A percentile compares a stretch with the other conserved stretches of the same genome.
Conservation (phyloP, 495 filamentous ascomycete genomes). For the Penicilliopsis zonata region DNA sequence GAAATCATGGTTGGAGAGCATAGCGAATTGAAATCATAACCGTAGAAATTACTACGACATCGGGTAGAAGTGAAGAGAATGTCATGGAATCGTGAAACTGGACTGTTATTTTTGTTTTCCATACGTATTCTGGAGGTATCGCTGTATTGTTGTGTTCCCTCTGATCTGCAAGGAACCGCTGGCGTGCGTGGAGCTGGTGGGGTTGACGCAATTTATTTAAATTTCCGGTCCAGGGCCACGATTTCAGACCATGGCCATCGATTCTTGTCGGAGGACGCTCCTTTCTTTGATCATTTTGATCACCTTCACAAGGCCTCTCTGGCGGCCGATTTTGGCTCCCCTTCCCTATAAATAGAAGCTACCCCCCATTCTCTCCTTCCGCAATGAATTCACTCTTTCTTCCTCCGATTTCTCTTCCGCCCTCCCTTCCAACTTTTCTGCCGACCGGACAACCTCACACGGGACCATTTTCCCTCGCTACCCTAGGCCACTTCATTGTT, state of each 20-base stretch:
- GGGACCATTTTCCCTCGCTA: constrained; percentile 1
- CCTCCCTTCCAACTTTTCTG: constrained; percentile 1
- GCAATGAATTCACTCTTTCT: background rate
- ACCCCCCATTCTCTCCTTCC: constrained; percentile 1
- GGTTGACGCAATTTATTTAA: constrained; percentile 1
- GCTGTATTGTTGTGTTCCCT: background rate
- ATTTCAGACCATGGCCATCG: constrained; percentile 1
- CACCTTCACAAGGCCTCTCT: background rate
- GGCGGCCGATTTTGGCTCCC: constrained; percentile 1
- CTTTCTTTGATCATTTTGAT: background rate
- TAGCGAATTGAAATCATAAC: constrained; percentile 1
- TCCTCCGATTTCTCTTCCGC: background rate
- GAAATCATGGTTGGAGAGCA: constrained; percentile 1
- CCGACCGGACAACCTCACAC: constrained; percentile 1
- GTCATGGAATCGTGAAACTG: background rate
- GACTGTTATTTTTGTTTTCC: constrained; percentile 1
- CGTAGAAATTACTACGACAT: background rate
- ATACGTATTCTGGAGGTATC: background rate
- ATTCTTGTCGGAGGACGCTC: background rate
- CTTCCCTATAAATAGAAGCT: background rate
- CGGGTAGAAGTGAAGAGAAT: background rate
- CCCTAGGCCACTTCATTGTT: background rate
- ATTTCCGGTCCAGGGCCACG: constrained; percentile 1
- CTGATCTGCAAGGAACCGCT: constrained; percentile 1
- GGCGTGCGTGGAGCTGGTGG: background rate